Evolutionary conservation across 2,329 filamentous ascomycete species (phyloP).

Genomic region (Nigrospora sphaerica): DNA sequence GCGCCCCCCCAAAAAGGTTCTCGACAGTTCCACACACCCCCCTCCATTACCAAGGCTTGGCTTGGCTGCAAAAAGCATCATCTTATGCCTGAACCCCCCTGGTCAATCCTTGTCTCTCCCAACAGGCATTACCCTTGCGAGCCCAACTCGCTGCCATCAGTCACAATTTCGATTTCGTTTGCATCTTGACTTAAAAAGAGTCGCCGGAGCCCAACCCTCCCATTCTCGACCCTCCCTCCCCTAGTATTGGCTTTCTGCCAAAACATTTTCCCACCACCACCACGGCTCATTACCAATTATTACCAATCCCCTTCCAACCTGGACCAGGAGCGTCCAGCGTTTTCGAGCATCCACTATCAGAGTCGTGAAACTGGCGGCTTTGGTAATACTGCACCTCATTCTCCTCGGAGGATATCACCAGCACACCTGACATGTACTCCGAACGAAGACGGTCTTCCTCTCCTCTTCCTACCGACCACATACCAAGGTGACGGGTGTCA

Average conservation of each 20-base stretch:
- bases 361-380: conserved; percentile 26
- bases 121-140: background rate
- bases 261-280: conserved; percentile 6
- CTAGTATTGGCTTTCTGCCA: conserved; percentile 16
- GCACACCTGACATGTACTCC: conserved; percentile 47
- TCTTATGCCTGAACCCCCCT: background rate
- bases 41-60: background rate
- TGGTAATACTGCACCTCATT: conserved; percentile 24
- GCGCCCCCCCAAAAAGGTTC: background rate
- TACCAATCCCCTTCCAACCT: conserved; percentile 17
- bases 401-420: conserved; percentile 29
- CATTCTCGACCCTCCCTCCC: conserved; percentile 8
- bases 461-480: conserved; percentile 52
- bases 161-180: background rate
- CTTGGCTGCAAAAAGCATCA: background rate
- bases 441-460: conserved; percentile 45
- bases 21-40: background rate
- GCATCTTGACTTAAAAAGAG: background rate
- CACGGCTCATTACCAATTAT: background rate
- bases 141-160: background rate
- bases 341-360: conserved; percentile 27
- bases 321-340: conserved; percentile 29
- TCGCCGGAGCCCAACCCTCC: conserved; percentile 7
- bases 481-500: conserved; percentile 53
- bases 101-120: background rate